Evolutionary conservation across 2,329 filamentous ascomycete species (phyloP), one percentile per base, ranked within the genome.

Genomic region (Hypoxylon sp.): DNA sequence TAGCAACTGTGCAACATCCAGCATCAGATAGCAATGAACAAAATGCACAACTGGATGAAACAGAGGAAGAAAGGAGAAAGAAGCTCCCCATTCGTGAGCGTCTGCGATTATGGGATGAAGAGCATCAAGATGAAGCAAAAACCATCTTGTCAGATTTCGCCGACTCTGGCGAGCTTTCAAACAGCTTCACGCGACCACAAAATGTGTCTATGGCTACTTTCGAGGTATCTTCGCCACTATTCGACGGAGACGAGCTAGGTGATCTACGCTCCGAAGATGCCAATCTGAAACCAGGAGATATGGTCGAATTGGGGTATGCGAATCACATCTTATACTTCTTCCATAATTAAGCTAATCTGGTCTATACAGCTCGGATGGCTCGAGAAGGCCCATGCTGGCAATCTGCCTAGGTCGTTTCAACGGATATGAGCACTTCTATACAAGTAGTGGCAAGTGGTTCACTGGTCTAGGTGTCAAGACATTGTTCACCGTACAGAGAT

Each of bases 341-440:
- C 5, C 13, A 7, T 3, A 13, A 17, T 6, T 7, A 40, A 36
- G 21, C 56, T 66, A 38, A 67, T 20, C 2, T 13, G 8, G 5
- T 16, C 32, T 20, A 4, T 21, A 7, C 31, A 72, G 70, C 25
- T 66, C 66, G 20, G 59, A 67, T 6, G 66, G 69, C n/a, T 75
- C 73, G 7, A 70, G 78, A 17, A 68, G 76, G 13, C 75, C 77
- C 3, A 55, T 81, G 11, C 69, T 84, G 32, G 81, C 75, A 8
- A 64, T 85, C 32, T 82, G 78, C 57, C 69, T 85, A 5, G 80
- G 80, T 9, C 74, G 69, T 43, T 74, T 79, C 56, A 74, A 78
- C 27, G 75, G 75, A 12, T 70, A 76, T 30, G 72, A 81, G 57
- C 79, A 83, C 63, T 82, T 78, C 63, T 83, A 82, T 64, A 76